Base-by-base conservation (phyloP, 225 moss, liverwort and hornwort species). In the Physcomitrium patens region DNA sequence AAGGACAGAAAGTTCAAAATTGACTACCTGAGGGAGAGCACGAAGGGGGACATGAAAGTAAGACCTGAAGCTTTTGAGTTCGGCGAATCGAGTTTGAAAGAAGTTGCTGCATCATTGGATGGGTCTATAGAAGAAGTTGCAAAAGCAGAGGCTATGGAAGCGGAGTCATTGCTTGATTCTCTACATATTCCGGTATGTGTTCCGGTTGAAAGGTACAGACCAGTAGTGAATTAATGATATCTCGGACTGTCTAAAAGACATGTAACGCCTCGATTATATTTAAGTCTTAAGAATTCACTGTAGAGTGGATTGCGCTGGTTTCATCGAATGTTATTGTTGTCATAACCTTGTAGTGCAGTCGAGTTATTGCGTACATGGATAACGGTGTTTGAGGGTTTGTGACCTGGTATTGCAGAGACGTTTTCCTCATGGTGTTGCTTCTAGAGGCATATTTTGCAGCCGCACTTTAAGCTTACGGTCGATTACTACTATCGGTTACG, bases 401-500 rank as follows among this genome's bases (percentile, higher is more conserved):
- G n/a, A 20, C 71, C 75, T 81, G 76, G 42, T 64, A 47, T 53
- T 72, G 80, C 92, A 94, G 94, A 85, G 86, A 81, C 90, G 88
- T 59, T 89, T 86, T 84, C 94, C 92, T 69, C 88, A 92, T 76
- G 94, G 90, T 66, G 85, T 85, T 73, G 85, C 94, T 65, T 92
- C 92, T 20, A 87, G 94, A 78, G 89, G 94, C 70, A 92, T 94
- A 70, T 94, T 94, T 68, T 92, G 94, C 76, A 94, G 92, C 85
- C 90, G 94, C 73, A 92, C 94, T 20, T 73, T 92, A 62, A 94
- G 92, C 85, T 76, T 94, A 64, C 87, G 87, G 37, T 94, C 94
- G 50, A 94, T 94, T 76, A 92, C 89, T 53, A 90, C 94, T 79
- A 90, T 94, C 69, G 94, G 94, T 80, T 94, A 94, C 74, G 94